Conservation (phyloP, 192 early-diverging fungal genomes). For the Coemansia guatemalensis region DNA sequence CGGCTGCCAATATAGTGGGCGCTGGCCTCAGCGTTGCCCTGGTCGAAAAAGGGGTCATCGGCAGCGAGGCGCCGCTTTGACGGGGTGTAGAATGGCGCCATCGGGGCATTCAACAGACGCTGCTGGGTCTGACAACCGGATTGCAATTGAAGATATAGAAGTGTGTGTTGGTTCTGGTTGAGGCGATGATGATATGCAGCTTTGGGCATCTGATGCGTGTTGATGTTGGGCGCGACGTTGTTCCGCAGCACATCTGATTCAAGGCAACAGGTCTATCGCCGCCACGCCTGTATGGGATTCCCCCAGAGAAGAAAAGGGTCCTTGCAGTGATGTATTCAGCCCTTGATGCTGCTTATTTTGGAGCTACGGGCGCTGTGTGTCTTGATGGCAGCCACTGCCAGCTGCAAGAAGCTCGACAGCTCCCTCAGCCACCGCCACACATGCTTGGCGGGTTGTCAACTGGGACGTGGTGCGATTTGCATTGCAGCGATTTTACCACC, state of each 20-base stretch:
- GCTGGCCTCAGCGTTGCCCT: slow-evolving; percentile 37
- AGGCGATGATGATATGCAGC: neutral
- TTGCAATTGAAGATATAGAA: neutral
- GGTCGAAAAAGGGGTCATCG: slow-evolving; percentile 40
- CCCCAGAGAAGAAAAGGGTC: neutral
- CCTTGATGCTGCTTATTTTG: neutral
- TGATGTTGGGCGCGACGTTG: neutral
- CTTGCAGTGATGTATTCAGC: neutral
- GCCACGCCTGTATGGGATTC: slow-evolving; percentile 19
- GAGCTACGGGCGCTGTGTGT: neutral
- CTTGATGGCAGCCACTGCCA: neutral
- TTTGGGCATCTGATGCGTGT: neutral
- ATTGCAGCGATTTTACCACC: neutral
- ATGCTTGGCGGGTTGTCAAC: neutral
- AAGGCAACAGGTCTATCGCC: neutral
- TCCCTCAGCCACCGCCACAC: neutral
- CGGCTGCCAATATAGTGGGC: slow-evolving; percentile 18
- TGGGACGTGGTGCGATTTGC: neutral
- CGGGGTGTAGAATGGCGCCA: slow-evolving; percentile 35
- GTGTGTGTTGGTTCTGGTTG: too few species aligned
- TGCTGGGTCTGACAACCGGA: neutral
- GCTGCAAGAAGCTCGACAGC: neutral
- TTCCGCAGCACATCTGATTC: neutral
- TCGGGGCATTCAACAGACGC: slow-evolving; percentile 6
- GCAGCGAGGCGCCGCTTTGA: slow-evolving; percentile 39